Conservation (phyloP, 2,329 filamentous ascomycete species). For the Dothistroma septosporum region DNA sequence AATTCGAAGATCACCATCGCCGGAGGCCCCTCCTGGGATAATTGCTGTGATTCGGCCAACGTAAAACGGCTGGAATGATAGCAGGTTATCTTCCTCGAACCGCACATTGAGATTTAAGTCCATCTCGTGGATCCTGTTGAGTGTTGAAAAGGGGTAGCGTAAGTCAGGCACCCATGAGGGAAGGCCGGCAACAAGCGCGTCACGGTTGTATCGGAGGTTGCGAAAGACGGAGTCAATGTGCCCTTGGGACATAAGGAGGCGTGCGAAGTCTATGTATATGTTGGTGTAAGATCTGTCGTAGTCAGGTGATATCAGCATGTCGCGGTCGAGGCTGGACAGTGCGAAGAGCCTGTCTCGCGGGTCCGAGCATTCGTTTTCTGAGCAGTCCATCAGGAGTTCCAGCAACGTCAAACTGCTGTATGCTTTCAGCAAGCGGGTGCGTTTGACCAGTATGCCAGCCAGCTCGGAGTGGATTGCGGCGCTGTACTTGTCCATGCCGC, state of each 20-base stretch:
- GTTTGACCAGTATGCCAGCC: neutral
- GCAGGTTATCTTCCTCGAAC: neutral
- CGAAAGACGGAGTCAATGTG: neutral
- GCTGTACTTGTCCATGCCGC: neutral
- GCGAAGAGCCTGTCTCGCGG: neutral
- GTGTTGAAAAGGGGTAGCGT: neutral
- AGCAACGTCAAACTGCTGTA: neutral
- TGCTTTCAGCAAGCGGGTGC: neutral
- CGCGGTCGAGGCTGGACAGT: neutral
- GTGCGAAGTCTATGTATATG: neutral
- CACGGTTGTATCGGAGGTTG: neutral
- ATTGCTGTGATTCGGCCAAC: neutral
- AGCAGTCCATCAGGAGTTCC: neutral
- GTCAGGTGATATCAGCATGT: neutral
- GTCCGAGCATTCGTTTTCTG: neutral
- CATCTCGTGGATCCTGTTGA: neutral
- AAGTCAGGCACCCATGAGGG: neutral
- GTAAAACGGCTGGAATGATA: neutral
- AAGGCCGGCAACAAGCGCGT: neutral
- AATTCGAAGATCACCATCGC: neutral
- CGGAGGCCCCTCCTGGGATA: neutral
- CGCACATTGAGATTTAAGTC: neutral
- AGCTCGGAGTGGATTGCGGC: neutral
- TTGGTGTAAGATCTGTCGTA: neutral
- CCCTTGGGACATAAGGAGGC: neutral